Conservation (phyloP, 345 rosid species). For the Ceriops decandra region DNA sequence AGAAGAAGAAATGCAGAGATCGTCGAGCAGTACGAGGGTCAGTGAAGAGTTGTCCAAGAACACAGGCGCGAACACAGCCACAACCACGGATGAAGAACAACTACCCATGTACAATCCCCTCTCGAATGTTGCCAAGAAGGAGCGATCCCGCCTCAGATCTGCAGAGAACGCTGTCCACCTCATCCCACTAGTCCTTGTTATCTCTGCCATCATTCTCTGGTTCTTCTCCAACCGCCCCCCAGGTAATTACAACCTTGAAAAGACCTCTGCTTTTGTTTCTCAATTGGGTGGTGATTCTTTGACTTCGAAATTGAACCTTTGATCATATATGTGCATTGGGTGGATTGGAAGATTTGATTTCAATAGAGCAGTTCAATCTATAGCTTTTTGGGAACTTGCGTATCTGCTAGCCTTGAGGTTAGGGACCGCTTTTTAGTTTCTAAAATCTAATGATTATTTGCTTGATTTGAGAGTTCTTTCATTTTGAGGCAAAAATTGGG, state of each 20-base stretch:
- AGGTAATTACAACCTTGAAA: conserved; percentile 23
- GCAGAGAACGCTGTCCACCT: conserved; percentile 74
- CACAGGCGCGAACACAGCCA: conserved; percentile 17
- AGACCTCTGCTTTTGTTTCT: too few species aligned
- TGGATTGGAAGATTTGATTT: too few species aligned
- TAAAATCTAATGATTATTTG: too few species aligned
- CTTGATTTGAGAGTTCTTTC: too few species aligned
- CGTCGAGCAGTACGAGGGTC: conserved; percentile 46
- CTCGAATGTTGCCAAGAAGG: conserved; percentile 59
- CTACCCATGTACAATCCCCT: conserved; percentile 66
- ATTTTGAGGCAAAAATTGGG: too few species aligned
- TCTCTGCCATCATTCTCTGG: conserved; percentile 73
- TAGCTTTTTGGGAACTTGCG: not conserved
- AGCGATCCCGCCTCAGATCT: conserved; percentile 52
- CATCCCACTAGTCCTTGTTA: conserved; percentile 61
- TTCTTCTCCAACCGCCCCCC: conserved; percentile 47
- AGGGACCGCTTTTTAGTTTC: too few species aligned
- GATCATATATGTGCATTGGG: too few species aligned
- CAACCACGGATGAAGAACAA: conserved; percentile 22
- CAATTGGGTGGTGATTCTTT: too few species aligned
- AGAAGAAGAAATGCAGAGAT: conserved; percentile 52
- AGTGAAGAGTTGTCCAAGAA: conserved; percentile 35
- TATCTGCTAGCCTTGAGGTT: not conserved
- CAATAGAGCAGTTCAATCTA: too few species aligned
- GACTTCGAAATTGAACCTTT: too few species aligned